Evolutionary conservation across 805 yeast species (phyloP), one percentile per base, ranked within the genome.

Genomic region (Wickerhamomyces chaumierensis): DNA sequence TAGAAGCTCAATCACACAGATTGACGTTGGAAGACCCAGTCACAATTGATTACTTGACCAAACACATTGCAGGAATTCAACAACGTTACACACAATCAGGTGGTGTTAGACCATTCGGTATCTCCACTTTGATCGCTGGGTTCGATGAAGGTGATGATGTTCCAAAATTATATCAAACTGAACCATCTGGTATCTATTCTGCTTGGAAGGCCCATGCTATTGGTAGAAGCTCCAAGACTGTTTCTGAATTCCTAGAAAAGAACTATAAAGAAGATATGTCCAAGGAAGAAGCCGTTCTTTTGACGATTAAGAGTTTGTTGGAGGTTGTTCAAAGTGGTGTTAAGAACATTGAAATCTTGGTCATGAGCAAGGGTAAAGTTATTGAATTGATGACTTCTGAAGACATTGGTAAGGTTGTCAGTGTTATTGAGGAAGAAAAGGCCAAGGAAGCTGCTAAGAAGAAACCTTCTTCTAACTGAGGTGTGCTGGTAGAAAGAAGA

Each of bases 311-410:
- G 65, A 78, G 94, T 15, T 68, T 92, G 50, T 69, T 92, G 51
- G 98, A 92, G 61, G 96, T 92, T 36, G 98, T 92, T 18, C 97
- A 92, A 65, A 88, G 96, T 3, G 98, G 98, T 33, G 94, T 96
- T 34, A 84, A 85, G 58, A 92, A 92, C 61, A 88, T 92, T 56
- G 98, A 92, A 63, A 78, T 92, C 37, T 82, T 94, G 4, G 79
- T 92, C 31, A 76, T 90, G 73, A 75, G 74, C 44, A 83, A 96
- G 23, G 76, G 74, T 38, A 18, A 33, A 1, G 42, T 40, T 14
- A 17, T 35, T 6, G 38, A 43, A 3, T 36, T 43, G 33, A 36
- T 38, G 18, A 43, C 40, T 20, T 6, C 18, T 31, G 45, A 41
- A 13, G 47, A 43, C 23, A 43, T 46, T 36, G 43, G 42, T 16